phyloP scores from a whole-genome alignment of 108 stramenopile genomes.

The Thalassiosira profunda region DNA sequence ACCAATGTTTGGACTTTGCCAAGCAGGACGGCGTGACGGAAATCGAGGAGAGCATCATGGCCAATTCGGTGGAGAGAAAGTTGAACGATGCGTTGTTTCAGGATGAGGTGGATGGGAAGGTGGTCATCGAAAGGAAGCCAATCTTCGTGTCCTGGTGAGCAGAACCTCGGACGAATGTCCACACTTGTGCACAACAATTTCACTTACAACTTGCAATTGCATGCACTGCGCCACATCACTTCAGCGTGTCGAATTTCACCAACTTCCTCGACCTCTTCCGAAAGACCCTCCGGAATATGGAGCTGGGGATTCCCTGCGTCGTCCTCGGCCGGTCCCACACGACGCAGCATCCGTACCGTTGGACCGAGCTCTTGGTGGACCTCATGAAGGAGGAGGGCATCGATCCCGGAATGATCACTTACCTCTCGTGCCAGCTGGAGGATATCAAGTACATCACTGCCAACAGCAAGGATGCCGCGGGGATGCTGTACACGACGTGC shows the following conservation, averaged over 20 bases:
- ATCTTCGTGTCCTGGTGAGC: constrained; percentile 65
- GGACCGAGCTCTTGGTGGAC: constrained; percentile 68
- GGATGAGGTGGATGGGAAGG: constrained; percentile 60
- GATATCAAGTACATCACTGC: constrained; percentile 77
- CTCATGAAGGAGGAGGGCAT: constrained; percentile 59
- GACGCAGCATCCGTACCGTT: constrained; percentile 81
- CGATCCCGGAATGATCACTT: constrained; percentile 80
- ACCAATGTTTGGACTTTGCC: constrained; percentile 84
- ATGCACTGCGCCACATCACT: too few species aligned
- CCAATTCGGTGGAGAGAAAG: constrained; percentile 79
- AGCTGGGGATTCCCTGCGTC: constrained; percentile 84
- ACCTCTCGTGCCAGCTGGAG: constrained; percentile 66
- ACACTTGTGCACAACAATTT: too few species aligned
- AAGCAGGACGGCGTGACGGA: constrained; percentile 93
- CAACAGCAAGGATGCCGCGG: constrained; percentile 45
- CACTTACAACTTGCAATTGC: too few species aligned
- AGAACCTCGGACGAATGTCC: too few species aligned
- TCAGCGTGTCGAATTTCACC: constrained; percentile 83
- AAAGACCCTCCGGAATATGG: constrained; percentile 77
- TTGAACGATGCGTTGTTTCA: constrained; percentile 77
- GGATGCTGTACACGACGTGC: constrained; percentile 84
- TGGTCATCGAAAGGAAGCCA: constrained; percentile 60
- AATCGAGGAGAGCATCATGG: constrained; percentile 86
- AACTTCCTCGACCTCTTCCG: constrained; percentile 91
- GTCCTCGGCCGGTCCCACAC: constrained; percentile 78